These are phyloP conservation scores for Phoma sp. DNA, from an alignment of 2,329 filamentous ascomycete genomes.

Conservation along the genomic window DNA sequence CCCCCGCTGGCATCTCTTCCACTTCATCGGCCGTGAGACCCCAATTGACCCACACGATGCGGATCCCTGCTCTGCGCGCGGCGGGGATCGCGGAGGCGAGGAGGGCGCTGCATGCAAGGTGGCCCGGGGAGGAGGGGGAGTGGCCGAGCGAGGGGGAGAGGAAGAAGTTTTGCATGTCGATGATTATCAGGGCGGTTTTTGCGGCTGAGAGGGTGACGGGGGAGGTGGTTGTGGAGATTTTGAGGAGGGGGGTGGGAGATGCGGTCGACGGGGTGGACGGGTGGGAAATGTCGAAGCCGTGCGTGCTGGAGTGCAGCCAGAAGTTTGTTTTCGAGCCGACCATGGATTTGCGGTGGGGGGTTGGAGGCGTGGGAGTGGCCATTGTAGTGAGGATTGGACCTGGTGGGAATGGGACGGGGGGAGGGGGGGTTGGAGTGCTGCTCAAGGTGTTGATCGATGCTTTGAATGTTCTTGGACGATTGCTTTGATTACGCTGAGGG, in stretches of 20 bases:
- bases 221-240: slow-evolving; percentile 31
- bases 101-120: slow-evolving; percentile 38
- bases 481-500: background rate
- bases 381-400: no score
- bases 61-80: slow-evolving; percentile 47
- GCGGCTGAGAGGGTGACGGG: slow-evolving; percentile 43
- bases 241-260: slow-evolving; percentile 21
- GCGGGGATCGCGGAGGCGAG: slow-evolving; percentile 47
- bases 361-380: background rate
- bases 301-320: slow-evolving; percentile 53
- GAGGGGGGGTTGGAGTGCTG: background rate
- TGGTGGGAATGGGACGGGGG: background rate
- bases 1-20: slow-evolving; percentile 45
- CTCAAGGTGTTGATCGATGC: background rate
- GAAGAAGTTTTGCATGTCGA: slow-evolving; percentile 56
- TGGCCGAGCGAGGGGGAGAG: slow-evolving; percentile 38
- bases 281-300: slow-evolving; percentile 56
- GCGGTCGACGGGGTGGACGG: slow-evolving; percentile 29
- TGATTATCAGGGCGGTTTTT: slow-evolving; percentile 49
- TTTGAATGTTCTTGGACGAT: no score
- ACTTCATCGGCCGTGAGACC: slow-evolving; percentile 48
- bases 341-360: slow-evolving; percentile 39
- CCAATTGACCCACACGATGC: slow-evolving; percentile 53
- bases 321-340: slow-evolving; percentile 52
- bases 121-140: slow-evolving; percentile 21